Base-by-base conservation (phyloP, 2,329 filamentous ascomycete genomes). In the Claviceps quebecensis region DNA sequence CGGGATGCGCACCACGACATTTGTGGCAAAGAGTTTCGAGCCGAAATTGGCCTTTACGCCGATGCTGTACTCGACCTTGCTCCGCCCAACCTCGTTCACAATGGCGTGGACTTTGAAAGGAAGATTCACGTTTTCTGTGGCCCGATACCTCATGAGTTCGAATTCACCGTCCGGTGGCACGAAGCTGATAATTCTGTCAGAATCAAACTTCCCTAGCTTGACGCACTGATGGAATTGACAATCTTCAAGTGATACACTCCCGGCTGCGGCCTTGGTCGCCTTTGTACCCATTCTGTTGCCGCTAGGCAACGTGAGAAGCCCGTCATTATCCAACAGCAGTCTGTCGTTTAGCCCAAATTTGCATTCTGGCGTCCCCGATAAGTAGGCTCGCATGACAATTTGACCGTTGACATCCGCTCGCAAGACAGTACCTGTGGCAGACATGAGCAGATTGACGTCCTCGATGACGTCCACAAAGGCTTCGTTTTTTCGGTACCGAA, bases 201-300 rank as follows among this genome's bases (percentile, higher is more conserved):
- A 86, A 68, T 97, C 93, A 64, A 98, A 98, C 65, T 94, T 94
- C 57, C 91, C 90, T 34, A 98, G 77, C 72, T 96, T 95, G 55
- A 98, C 93, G 67, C 93, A 98, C 69, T 98, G 93, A 69, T 98
- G 93, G 71, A 98, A 96, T 64, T 97, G 93, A 64, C 94, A 97
- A 67, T 98, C 93, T 66, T 98, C 94, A 26, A 98, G 76, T 0
- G 90, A 95, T 50, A 98, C 94, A 56, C 87, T 94, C 38, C 93
- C 93, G 1, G 93, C 93, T 0, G 93, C 93, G 0, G 93, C 93
- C 67, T 95, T 91, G 40, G 93, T 96, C 34, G 90, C 88, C 68
- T 95, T 96, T 55, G 84, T 84, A 51, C 83, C 86, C 63, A 84
- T 80, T 56, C 81, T 76, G 61, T 93, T 93, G 4, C 88, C 88